phyloP scores from a whole-genome alignment of 2,329 filamentous ascomycete genomes.

The Monosporascus sp. region DNA sequence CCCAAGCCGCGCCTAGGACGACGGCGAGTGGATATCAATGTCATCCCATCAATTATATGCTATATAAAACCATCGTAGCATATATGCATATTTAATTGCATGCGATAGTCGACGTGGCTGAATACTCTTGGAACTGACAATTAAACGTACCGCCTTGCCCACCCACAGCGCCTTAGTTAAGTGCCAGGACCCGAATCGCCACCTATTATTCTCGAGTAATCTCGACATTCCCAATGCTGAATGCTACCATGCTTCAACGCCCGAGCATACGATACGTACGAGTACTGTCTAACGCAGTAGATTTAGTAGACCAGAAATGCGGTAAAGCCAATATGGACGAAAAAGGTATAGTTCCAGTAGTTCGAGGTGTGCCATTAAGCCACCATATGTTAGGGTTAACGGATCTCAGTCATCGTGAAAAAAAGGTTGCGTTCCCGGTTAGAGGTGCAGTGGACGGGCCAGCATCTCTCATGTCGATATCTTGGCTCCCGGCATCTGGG shows the following conservation, averaged over 20 bases:
- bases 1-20: too few relatives aligned
- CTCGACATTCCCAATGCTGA: slow-evolving; percentile 16
- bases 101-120: not conserved
- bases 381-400: not conserved
- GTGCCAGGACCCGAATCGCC: slow-evolving; percentile 2
- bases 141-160: slow-evolving; percentile 1
- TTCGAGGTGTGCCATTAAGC: not conserved
- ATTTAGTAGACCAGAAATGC: slow-evolving; percentile 12
- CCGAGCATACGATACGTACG: slow-evolving; percentile 21
- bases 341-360: slow-evolving; percentile 3
- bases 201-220: slow-evolving; percentile 3
- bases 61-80: slow-evolving; percentile 9
- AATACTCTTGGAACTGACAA: not conserved
- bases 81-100: slow-evolving; percentile 9
- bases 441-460: slow-evolving; percentile 51
- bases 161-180: not conserved
- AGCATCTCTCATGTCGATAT: slow-evolving; percentile 54
- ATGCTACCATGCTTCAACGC: slow-evolving; percentile 24
- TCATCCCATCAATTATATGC: not conserved
- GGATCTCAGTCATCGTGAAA: slow-evolving; percentile 40
- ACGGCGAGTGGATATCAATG: too few relatives aligned
- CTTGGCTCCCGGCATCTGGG: slow-evolving; percentile 34
- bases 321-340: slow-evolving; percentile 5
- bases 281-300: slow-evolving; percentile 10
- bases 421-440: slow-evolving; percentile 42